phyloP scores from a whole-genome alignment of 768 basidiomycete species.

The Amanita thiersii region DNA sequence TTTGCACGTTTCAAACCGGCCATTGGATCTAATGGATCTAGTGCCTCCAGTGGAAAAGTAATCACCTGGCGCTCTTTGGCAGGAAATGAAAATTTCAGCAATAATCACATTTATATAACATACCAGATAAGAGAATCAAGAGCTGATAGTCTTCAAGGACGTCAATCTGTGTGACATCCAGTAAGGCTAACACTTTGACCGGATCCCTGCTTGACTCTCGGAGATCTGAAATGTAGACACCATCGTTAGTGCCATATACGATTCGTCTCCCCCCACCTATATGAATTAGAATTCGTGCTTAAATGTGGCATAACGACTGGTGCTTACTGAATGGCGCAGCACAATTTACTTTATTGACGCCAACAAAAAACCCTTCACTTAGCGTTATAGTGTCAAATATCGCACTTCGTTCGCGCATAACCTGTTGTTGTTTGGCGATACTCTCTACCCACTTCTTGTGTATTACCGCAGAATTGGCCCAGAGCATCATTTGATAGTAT shows the following conservation, averaged over 20 bases:
- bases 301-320: slow-evolving; percentile 5
- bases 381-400: slow-evolving; percentile 82
- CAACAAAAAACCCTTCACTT: slow-evolving; percentile 83
- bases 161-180: slow-evolving; percentile 92
- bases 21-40: slow-evolving; percentile 85
- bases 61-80: slow-evolving; percentile 87
- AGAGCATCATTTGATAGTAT: slow-evolving; percentile 85
- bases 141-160: slow-evolving; percentile 94
- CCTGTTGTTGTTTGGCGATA: slow-evolving; percentile 85
- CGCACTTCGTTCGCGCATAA: slow-evolving; percentile 73
- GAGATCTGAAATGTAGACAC: slow-evolving; percentile 90
- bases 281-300: slow-evolving; percentile 5
- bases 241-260: slow-evolving; percentile 96
- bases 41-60: slow-evolving; percentile 89
- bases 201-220: slow-evolving; percentile 72
- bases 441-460: slow-evolving; percentile 93
- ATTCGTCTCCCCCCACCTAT: slow-evolving; percentile 76
- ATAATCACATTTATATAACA: slow-evolving; percentile 12
- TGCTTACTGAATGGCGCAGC: slow-evolving; percentile 83
- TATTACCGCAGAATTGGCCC: slow-evolving; percentile 77
- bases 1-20: slow-evolving; percentile 91
- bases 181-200: slow-evolving; percentile 78
- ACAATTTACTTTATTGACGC: slow-evolving; percentile 85
- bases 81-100: neutral
- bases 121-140: slow-evolving; percentile 96